phyloP scores from a whole-genome alignment of 495 filamentous ascomycete species.

The Penicillium taxi region DNA sequence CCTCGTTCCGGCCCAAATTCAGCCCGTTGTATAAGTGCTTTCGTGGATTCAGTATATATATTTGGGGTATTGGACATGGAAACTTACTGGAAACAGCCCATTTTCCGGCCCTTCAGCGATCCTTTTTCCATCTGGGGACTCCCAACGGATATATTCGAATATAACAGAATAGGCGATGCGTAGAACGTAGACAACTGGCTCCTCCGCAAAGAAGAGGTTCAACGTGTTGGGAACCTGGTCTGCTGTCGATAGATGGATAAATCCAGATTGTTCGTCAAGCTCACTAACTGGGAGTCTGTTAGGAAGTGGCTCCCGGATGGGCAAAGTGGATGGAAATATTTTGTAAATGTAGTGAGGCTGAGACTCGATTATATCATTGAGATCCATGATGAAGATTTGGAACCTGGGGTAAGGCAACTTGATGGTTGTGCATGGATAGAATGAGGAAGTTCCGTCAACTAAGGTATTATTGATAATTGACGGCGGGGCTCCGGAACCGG shows the following conservation, averaged over 20 bases:
- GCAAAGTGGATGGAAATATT: constrained; percentile 33
- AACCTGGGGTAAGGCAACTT: too few relatives aligned
- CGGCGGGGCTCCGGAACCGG: too few relatives aligned
- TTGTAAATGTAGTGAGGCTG: constrained; percentile 38
- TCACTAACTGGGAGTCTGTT: constrained; percentile 37
- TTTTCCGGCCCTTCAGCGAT: constrained; percentile 35
- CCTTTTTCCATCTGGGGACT: constrained; percentile 34
- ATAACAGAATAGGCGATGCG: constrained; percentile 62
- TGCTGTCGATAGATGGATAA: constrained; percentile 37
- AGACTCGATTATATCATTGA: constrained; percentile 18
- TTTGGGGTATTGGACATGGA: background rate
- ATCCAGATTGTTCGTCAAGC: constrained; percentile 32
- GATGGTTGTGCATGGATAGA: too few relatives aligned
- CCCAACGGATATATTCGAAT: constrained; percentile 30
- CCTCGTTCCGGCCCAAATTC: constrained; percentile 35
- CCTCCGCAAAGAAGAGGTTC: constrained; percentile 63
- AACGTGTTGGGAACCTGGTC: constrained; percentile 36
- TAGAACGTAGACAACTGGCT: constrained; percentile 69
- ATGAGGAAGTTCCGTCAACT: too few relatives aligned
- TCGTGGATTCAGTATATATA: constrained; percentile 3
- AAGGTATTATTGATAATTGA: too few relatives aligned
- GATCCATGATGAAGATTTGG: too few relatives aligned
- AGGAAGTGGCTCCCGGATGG: constrained; percentile 36
- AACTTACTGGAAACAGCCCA: constrained; percentile 39
- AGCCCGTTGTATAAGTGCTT: constrained; percentile 42